Percentiles rank a stretch among this genome's conserved stretches.
These are phyloP conservation scores for Fusarium newnesense DNA, from an alignment of 2,329 filamentous ascomycete species.

Conservation along the genomic window DNA sequence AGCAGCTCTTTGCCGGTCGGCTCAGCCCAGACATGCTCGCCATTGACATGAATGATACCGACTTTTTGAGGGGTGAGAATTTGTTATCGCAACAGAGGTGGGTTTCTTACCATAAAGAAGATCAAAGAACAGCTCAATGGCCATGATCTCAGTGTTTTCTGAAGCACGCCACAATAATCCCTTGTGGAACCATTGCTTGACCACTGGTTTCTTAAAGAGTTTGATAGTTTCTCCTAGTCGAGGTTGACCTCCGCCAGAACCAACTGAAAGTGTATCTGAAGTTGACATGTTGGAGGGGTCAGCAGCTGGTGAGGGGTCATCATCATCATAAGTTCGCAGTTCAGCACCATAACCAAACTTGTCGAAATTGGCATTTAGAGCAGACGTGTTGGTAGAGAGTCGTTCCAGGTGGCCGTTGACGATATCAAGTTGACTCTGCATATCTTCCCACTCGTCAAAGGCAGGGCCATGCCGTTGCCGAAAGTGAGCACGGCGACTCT, in stretches of 20 bases:
- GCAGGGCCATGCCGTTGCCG: conserved; percentile 59
- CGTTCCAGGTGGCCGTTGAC: conserved; percentile 64
- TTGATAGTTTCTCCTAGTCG: conserved; percentile 59
- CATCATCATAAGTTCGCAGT: conserved; percentile 59
- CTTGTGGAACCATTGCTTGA: conserved; percentile 74
- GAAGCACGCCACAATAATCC: conserved; percentile 71
- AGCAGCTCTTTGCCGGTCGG: conserved; percentile 66
- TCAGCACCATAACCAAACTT: conserved; percentile 72
- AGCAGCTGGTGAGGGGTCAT: conserved; percentile 17
- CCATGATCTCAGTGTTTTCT: conserved; percentile 68
- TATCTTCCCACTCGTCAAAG: conserved; percentile 66
- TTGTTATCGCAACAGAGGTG: background rate
- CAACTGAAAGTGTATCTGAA: conserved; percentile 42
- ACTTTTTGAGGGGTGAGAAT: conserved; percentile 48
- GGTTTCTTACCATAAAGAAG: conserved; percentile 60
- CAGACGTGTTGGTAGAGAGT: conserved; percentile 63
- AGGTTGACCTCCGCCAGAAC: conserved; percentile 26
- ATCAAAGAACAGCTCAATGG: conserved; percentile 73
- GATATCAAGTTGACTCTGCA: conserved; percentile 62
- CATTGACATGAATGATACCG: conserved; percentile 72
- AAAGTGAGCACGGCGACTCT: conserved; percentile 57
- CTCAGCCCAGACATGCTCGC: conserved; percentile 68
- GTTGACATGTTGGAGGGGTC: conserved; percentile 36
- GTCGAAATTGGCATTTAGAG: conserved; percentile 69
- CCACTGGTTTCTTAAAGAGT: conserved; percentile 67